Conservation (phyloP, 2,329 filamentous ascomycete genomes). For the Bipolaris victoriae region DNA sequence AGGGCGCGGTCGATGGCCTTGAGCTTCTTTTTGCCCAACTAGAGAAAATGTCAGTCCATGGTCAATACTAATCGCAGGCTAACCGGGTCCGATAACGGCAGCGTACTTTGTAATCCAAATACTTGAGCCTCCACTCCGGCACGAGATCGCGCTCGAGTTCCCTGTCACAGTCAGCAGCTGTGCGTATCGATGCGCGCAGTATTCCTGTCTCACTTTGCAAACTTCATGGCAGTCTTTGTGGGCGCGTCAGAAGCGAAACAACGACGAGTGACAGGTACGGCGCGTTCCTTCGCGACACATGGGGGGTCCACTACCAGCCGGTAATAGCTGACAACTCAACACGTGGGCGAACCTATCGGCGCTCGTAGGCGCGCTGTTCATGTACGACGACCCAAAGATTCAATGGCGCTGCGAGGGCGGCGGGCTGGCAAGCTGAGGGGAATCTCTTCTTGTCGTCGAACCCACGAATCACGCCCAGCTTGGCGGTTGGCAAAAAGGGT, state of each 20-base stretch:
- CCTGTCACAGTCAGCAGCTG: constrained; percentile 46
- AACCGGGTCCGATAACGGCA: constrained; percentile 20
- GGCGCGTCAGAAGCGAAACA: constrained; percentile 18
- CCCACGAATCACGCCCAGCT: constrained; percentile 20
- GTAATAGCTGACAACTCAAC: neutral
- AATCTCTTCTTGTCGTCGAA: neutral
- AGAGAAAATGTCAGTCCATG: constrained; percentile 14
- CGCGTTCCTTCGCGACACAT: constrained; percentile 5
- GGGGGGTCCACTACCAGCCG: neutral
- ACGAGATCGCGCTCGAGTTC: constrained; percentile 88
- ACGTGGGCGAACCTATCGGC: neutral
- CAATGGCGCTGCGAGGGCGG: constrained; percentile 6
- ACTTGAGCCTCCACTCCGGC: constrained; percentile 94
- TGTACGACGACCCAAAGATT: neutral
- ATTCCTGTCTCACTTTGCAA: constrained; percentile 61
- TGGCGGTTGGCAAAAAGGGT: constrained; percentile 14
- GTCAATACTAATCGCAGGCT: constrained; percentile 11
- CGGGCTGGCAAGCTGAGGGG: constrained; percentile 3
- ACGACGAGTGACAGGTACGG: neutral
- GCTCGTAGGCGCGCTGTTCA: neutral
- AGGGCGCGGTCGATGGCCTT: constrained; percentile 81
- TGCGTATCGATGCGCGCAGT: constrained; percentile 12
- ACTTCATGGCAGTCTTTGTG: constrained; percentile 58
- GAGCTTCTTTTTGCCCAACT: constrained; percentile 86
- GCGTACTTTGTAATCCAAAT: constrained; percentile 86